Evolutionary conservation across 352 stramenopile genomes (phyloP).

Genomic region (Phytophthora hybrid): DNA sequence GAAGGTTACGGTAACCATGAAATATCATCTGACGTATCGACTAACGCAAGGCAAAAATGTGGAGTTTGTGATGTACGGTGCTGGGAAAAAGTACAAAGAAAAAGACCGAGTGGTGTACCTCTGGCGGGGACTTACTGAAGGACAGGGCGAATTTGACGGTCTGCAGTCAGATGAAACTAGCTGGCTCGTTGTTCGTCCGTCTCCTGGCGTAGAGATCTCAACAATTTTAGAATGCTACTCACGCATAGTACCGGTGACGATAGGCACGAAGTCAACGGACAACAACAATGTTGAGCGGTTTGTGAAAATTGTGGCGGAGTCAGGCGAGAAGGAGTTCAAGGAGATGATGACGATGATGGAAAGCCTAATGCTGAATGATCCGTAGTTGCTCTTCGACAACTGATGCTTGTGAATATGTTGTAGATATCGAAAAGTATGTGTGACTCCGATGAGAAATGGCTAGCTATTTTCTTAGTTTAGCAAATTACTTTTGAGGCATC

Average conservation of each 20-base stretch:
- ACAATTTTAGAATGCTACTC: slow-evolving; percentile 42
- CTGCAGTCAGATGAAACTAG: slow-evolving; percentile 55
- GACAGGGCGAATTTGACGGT: slow-evolving; percentile 34
- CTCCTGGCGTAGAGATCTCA: background rate
- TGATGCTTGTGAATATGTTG: no score
- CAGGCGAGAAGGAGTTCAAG: slow-evolving; percentile 24
- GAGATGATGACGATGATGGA: slow-evolving; percentile 31
- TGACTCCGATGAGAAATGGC: no score
- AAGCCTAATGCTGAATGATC: slow-evolving; percentile 21
- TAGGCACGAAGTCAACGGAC: background rate
- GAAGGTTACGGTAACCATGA: slow-evolving; percentile 35
- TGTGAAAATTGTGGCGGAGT: slow-evolving; percentile 32
- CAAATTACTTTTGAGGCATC: no score
- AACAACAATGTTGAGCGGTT: slow-evolving; percentile 24
- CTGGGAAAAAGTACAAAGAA: slow-evolving; percentile 49
- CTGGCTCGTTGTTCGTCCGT: slow-evolving; percentile 45
- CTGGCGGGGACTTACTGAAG: slow-evolving; percentile 50
- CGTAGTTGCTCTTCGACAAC: background rate
- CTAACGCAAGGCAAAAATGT: background rate
- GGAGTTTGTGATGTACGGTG: slow-evolving; percentile 13
- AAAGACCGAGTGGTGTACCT: slow-evolving; percentile 47
- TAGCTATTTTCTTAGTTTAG: no score
- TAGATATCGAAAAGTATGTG: no score
- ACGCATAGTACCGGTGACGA: slow-evolving; percentile 33
- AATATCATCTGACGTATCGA: slow-evolving; percentile 33